Evolutionary conservation across 2,329 filamentous ascomycete species (phyloP), one percentile per base, ranked within the genome.

Genomic region (Malbranchea zuffiana): DNA sequence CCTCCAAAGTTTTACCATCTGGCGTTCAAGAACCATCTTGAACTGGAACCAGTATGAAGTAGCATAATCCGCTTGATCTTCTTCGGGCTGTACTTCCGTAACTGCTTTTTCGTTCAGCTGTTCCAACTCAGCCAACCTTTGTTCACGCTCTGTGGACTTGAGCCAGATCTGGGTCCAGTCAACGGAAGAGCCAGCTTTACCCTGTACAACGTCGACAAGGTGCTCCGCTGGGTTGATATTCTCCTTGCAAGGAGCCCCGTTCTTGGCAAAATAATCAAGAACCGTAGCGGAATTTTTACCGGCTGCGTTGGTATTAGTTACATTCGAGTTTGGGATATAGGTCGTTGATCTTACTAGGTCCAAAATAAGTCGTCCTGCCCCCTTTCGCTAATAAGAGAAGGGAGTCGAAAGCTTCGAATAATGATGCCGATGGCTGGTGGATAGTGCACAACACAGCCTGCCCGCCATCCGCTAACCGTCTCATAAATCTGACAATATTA

Each of bases 361-460:
- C 78, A 53, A 81, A 81, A 49, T 82, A 82, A 1, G 80, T 74
- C 0, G 75, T 80, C 51, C 67, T 74, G 1, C 78, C 78, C 20
- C 77, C 77, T 39, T 63, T 68, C 4, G 74, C 74, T 2, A 82
- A 65, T 56, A 82, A 76, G 0, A 80, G 59, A 2, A 80, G 59
- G 1, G 68, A 67, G 42, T 80, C 76, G 35, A 80, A 95, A 41
- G 83, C 80, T 57, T 93, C 83, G 67, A 95, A 93, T 36, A 95
- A 71, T 72, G 93, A 85, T 18, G 86, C 86, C 7, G 84, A 92
- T 12, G 87, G 87, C 60, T 95, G 88, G 58, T 95, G 87, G 44
- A 95, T 94, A 0, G 87, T 94, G 65, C 86, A 94, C n/a, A 95
- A 75, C 60, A 95, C 83, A 33, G 88, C 86, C 56, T 92, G 84